A percentile compares a stretch with the other conserved stretches of the same genome.
These are phyloP conservation scores for Hepatocystis sp. DNA, from an alignment of 169 alveolate genomes.

Conservation along the genomic window DNA sequence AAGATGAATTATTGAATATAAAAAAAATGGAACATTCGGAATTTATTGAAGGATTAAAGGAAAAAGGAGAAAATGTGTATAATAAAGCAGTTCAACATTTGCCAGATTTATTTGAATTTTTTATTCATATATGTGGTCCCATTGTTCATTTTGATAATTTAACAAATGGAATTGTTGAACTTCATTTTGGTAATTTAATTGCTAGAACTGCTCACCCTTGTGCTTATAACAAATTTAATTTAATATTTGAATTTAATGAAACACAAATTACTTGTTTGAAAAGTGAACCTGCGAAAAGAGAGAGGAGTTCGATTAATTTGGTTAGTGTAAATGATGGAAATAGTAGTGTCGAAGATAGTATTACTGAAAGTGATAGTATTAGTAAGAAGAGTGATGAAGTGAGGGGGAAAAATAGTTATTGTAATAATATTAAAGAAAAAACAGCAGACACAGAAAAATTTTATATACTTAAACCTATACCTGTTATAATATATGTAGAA, in stretches of 20 bases:
- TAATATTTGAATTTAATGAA: constrained; percentile 87
- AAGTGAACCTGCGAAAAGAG: background rate
- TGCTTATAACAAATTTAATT: constrained; percentile 79
- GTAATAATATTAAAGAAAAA: constrained; percentile 53
- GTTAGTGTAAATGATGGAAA: background rate
- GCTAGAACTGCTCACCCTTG: constrained; percentile 86
- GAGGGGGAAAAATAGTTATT: constrained; percentile 18
- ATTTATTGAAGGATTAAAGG: constrained; percentile 73
- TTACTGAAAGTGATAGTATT: background rate
- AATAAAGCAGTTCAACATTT: constrained; percentile 75
- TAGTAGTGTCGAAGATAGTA: background rate
- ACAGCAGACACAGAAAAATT: constrained; percentile 19
- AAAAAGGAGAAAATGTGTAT: constrained; percentile 76
- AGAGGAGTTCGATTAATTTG: background rate
- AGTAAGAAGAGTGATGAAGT: background rate
- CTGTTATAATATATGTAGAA: constrained; percentile 73
- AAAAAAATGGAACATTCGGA: constrained; percentile 57
- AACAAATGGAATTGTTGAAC: constrained; percentile 82
- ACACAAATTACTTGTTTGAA: constrained; percentile 84
- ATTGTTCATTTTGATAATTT: constrained; percentile 83
- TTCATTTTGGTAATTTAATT: constrained; percentile 86
- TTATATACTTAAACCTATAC: constrained; percentile 73
- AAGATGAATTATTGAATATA: constrained; percentile 28
- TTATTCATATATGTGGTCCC: constrained; percentile 84
- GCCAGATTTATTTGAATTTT: constrained; percentile 77